Evolutionary conservation across 108 stramenopile species (phyloP), one percentile per base, ranked within the genome.

Genomic region (Seminavis robusta): DNA sequence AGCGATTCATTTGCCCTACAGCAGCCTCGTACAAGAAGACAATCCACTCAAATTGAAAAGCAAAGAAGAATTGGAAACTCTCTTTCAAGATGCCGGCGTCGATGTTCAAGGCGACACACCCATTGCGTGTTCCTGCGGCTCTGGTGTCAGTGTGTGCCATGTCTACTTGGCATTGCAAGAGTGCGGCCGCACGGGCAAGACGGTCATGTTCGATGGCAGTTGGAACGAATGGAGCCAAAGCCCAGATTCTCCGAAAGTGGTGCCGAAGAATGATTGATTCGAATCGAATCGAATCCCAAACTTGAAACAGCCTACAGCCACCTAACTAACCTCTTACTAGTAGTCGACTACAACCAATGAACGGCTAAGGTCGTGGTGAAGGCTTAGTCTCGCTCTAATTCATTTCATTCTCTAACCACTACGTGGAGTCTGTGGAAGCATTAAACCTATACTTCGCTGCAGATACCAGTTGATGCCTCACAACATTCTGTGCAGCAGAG

Each of bases 221-320:
- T 88, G 86, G 86, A 65, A 80, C 38, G 86, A 88, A 33, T 88
- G 80, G 80, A 80, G 76, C 9, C 41, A 53, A 11, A 49, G 71
- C 48, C 64, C 74, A 5, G 31, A 45, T 1, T 71, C 76, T 41
- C 82, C 82, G 8, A 88, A 83, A 47, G 68, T 74, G 17, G 16
- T 21, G 47, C 47, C 47, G n/a, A n/a, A n/a, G n/a, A n/a, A n/a
- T n/a, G n/a, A n/a, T n/a, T n/a, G n/a, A n/a, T n/a, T n/a, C n/a
- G n/a, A n/a, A n/a, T n/a, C n/a, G n/a, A n/a, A n/a, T n/a, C n/a
- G n/a, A n/a, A n/a, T n/a, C n/a, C n/a, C n/a, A n/a, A n/a, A n/a
- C n/a, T n/a, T n/a, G n/a, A n/a, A n/a, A n/a, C n/a, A n/a, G n/a
- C n/a, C n/a, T n/a, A n/a, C n/a, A n/a, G n/a, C n/a, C n/a, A n/a